Evolutionary conservation across 805 yeast genomes (phyloP).

Genomic region (Candida sanyiensis): DNA sequence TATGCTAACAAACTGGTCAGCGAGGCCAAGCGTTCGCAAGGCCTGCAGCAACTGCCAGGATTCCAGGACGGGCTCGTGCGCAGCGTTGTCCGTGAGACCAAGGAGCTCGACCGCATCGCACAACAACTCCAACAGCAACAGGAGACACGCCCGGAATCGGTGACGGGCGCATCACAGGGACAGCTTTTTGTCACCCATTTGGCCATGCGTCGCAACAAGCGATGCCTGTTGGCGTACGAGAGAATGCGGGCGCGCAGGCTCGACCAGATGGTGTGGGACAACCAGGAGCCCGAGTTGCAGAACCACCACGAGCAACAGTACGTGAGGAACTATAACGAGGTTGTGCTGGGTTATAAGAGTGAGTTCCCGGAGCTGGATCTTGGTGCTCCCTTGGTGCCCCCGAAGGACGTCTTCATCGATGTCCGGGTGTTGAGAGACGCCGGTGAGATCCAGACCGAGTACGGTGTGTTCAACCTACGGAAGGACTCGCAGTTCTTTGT

Average conservation of each 20-base stretch:
- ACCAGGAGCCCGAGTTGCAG: slow-evolving; percentile 48
- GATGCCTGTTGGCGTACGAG: slow-evolving; percentile 85
- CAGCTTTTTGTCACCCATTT: slow-evolving; percentile 54
- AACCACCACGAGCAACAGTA: slow-evolving; percentile 81
- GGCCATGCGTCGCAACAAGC: slow-evolving; percentile 80
- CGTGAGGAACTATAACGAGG: slow-evolving; percentile 59
- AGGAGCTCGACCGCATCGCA: slow-evolving; percentile 53
- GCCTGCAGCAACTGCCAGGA: slow-evolving; percentile 58
- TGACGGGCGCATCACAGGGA: slow-evolving; percentile 34
- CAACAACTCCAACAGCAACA: slow-evolving; percentile 37
- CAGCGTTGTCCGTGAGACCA: slow-evolving; percentile 64
- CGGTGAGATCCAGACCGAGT: slow-evolving; percentile 96
- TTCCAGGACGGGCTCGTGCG: slow-evolving; percentile 71
- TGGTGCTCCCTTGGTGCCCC: slow-evolving; percentile 87
- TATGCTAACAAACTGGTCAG: slow-evolving; percentile 72
- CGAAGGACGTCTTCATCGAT: slow-evolving; percentile 85
- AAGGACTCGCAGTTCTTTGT: slow-evolving; percentile 94
- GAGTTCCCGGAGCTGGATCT: slow-evolving; percentile 77
- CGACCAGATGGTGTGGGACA: slow-evolving; percentile 68
- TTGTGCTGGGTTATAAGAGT: slow-evolving; percentile 72
- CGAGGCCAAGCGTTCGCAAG: slow-evolving; percentile 77
- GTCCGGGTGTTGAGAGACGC: slow-evolving; percentile 91
- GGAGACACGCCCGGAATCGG: slow-evolving; percentile 37
- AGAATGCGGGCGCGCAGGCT: slow-evolving; percentile 61
- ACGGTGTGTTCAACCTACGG: slow-evolving; percentile 89